Evolutionary conservation across 768 basidiomycete species (phyloP).

Genomic region (Boletellus ananas): DNA sequence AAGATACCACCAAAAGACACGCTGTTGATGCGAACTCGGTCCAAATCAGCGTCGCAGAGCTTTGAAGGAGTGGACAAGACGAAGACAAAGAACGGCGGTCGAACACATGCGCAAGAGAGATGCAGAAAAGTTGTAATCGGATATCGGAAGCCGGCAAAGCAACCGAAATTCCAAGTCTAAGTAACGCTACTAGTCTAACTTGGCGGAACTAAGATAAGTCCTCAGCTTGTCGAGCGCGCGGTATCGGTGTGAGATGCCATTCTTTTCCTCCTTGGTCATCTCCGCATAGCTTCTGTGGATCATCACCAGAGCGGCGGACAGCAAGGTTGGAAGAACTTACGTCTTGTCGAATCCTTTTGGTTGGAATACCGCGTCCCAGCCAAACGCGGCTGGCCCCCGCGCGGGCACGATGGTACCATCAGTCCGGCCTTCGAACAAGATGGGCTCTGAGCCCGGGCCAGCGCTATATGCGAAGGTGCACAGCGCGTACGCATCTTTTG

Average conservation of each 20-base stretch:
- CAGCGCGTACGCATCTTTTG: conserved; percentile 78
- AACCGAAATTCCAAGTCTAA: conserved; percentile 1
- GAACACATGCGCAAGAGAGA: neutral
- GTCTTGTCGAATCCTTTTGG: conserved; percentile 73
- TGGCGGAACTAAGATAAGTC: conserved; percentile 32
- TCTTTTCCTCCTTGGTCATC: conserved; percentile 63
- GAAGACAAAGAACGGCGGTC: too few relatives aligned
- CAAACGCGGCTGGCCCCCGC: conserved; percentile 74
- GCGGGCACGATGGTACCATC: conserved; percentile 87
- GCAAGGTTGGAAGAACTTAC: conserved; percentile 38
- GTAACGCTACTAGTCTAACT: conserved; percentile 1
- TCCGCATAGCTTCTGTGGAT: conserved; percentile 52
- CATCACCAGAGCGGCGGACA: neutral
- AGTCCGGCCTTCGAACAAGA: conserved; percentile 84
- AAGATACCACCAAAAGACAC: too few relatives aligned
- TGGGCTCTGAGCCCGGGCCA: conserved; percentile 74
- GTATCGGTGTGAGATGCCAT: conserved; percentile 61
- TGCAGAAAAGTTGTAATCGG: conserved; percentile 12
- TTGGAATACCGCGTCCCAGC: conserved; percentile 90
- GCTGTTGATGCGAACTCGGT: too few relatives aligned
- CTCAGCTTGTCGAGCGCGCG: conserved; percentile 59
- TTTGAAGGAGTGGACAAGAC: neutral
- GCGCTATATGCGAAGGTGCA: conserved; percentile 96
- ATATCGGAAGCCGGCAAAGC: conserved; percentile 15
- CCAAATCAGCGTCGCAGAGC: too few relatives aligned